Base-by-base conservation (phyloP, 23 red algal genomes). In the Cyanidiococcus yangmingshanensis region DNA sequence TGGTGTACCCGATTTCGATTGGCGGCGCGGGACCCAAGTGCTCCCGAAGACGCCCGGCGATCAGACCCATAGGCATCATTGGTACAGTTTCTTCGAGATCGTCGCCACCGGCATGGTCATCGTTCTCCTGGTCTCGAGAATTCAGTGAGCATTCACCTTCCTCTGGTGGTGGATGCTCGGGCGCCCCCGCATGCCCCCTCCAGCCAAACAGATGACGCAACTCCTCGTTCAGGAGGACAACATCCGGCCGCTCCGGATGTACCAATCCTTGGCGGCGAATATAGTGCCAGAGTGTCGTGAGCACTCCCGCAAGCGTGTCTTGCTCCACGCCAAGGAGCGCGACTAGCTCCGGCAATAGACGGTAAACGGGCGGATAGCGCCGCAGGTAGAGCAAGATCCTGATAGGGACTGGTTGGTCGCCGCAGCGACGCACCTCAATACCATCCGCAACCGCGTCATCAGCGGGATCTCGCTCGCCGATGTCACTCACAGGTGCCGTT, bases 21-120 rank as follows among this genome's bases (percentile, higher is more conserved):
- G 89, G 89, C 31, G 85, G 83, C 34, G 67, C 57, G 18, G 89
- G 89, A 30, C 81, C 86, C 87, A 89, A 82, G 35, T 95, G 91
- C 63, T 76, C 83, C 67, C 86, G 86, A 41, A 89, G 68, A 37
- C 86, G 75, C 58, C 79, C 77, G 45, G 80, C 85, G 24, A 84
- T 50, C 74, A 50, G 37, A 57, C 74, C 35, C 32, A 59, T 17
- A 31, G 58, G 36, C 57, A 75, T 50, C 74, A 50, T 38, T 35
- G 58, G 25, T 29, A 67, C 36, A 63, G 16, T 17, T 38, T 29
- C 16, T 40, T 26, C 51, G 57, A 1, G 39, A 32, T 1, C 67
- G 37, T 38, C 76, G 85, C 83, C 24, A 83, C 50, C 24, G 79
- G 75, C 38, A 75, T 77, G 0, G 86, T 77, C 54, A 89, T 58